Evolutionary conservation across 495 filamentous ascomycete genomes (phyloP), one percentile per base, ranked within the genome.

Genomic region (Hyaloscypha hepaticicola): DNA sequence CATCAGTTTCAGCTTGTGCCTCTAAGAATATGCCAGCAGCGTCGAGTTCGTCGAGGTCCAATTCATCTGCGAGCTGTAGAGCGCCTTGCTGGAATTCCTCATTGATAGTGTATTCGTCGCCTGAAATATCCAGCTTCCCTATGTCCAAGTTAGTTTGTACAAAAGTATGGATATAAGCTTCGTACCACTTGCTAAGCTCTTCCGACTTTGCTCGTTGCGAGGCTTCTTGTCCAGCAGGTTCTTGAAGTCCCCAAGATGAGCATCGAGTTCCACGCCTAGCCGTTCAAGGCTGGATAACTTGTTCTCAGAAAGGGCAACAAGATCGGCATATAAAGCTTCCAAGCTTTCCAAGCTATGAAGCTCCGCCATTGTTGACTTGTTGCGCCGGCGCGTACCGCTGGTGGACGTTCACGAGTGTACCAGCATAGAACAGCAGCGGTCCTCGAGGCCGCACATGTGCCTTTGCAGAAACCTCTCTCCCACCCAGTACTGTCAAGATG

Each of bases 21-120:
- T 82, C 81, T 21, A 96, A 74, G 62, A 94, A 84, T 26, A 96
- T 77, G 53, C 80, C 74, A 7, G 93, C 90, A 24, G 96, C 88
- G 71, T 92, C 80, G 55, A 96, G 68, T 75, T 99, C 95, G 76
- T 99, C 94, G 28, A 99, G 80, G 68, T 96, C 85, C 59, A 97
- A 80, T 26, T 87, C 87, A 77, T 98, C 94, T 57, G 93, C 91
- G 41, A 98, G 76, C 72, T 90, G 82, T 21, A 93, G 79, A 34
- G 88, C 82, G 60, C 86, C 83, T 74, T 96, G 87, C 74, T 92
- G 83, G 74, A 98, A 98, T 69, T 94, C 87, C 48, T 88, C 80
- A 72, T 96, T 97, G 73, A 98, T 77, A n/a, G 82, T 69, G 73
- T 92, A 97, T 69, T 93, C 86, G 9, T 82, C 82, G 63, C 88